Evolutionary conservation across 352 stramenopile species (phyloP), one percentile per base, ranked within the genome.

Genomic region (Pythium sukuiense): DNA sequence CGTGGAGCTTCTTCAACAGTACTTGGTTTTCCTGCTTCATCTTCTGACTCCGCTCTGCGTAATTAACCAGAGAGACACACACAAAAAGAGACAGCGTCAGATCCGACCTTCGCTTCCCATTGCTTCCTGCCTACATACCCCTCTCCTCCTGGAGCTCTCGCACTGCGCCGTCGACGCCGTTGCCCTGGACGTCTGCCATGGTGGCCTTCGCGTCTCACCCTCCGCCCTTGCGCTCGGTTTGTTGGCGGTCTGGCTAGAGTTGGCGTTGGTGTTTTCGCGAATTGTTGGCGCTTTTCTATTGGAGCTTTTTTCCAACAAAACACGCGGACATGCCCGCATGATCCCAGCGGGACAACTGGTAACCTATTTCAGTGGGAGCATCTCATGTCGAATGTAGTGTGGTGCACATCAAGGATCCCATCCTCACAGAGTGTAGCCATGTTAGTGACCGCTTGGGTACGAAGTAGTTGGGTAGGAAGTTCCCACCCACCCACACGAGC

Each of bases 21-120:
- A 78, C 43, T 71, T 87, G 74, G 62, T 87, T 87, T 61, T 87
- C 78, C 39, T 81, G 72, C 62, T 83, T 80, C 63, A 79, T 78
- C 52, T 82, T 80, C 14, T 73, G 53, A 41, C 67, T 67, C 13
- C 66, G 59, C 46, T 72, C 66, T 72, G 55, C 18, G 11, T 3
- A 6, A 61, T 12, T 27, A n/a, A n/a, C n/a, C n/a, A n/a, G n/a
- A n/a, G n/a, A n/a, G 32, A 52, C 2, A 29, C 45, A 37, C 13
- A 52, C n/a, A n/a, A n/a, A n/a, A n/a, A 61, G 53, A 24, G 16
- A 41, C 18, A 61, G 18, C 33, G 57, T 60, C 58, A 59, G 54
- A 52, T 59, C 26, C 33, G 48, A 14, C 45, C 3, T 14, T 61
- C 3, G 5, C 6, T n/a, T 14, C 2, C 6, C 30, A 43, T 16